Evolutionary conservation across 345 rosid genomes (phyloP), one percentile per base, ranked within the genome.

Genomic region (Litchi chinensis): DNA sequence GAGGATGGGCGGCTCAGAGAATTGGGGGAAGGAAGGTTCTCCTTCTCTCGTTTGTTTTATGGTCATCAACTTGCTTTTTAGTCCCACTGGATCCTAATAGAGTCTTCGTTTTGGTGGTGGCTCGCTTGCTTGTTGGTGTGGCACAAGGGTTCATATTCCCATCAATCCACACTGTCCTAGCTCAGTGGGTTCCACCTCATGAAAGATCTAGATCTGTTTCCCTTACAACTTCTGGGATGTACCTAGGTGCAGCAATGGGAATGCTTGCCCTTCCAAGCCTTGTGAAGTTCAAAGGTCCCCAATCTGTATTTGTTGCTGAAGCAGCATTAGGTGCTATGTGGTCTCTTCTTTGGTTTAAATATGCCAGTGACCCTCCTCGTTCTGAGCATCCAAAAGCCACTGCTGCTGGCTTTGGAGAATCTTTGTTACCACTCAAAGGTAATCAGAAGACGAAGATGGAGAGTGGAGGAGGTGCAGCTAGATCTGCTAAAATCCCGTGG

Each of bases 151-250:
- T 96, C 83, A 96, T 96, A 77, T 96, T 96, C 78, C 98, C 98
- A 2, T 95, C 98, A 71, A 95, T 93, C 80, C 98, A 95, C 80
- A 95, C 97, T 1, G 97, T 95, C 85, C 89, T 95, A 76, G 99
- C 98, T 21, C 96, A 94, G 86, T 96, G 99, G 98, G 98, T 96
- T 56, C 98, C 98, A 9, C 98, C 99, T n/a, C 98, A 94, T 71
- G 97, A 96, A 83, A 88, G 99, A 74, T 96, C 99, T 78, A 91
- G 98, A 80, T 88, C 98, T 19, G 99, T 96, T 78, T 94, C 99
- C 1, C 94, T 96, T 76, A 94, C 99, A 18, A 96, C 94, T 21
- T 96, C 97, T 0, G 99, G 98, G 71, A 94, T 96, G 99, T 96
- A 96, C 83, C 86, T 96, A 65, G 98, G 99, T 68, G 98, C 98